Evolutionary conservation across 176 grass and related monocot genomes (phyloP), one percentile per base, ranked within the genome.

Genomic region (Bonia amplexicaulis): DNA sequence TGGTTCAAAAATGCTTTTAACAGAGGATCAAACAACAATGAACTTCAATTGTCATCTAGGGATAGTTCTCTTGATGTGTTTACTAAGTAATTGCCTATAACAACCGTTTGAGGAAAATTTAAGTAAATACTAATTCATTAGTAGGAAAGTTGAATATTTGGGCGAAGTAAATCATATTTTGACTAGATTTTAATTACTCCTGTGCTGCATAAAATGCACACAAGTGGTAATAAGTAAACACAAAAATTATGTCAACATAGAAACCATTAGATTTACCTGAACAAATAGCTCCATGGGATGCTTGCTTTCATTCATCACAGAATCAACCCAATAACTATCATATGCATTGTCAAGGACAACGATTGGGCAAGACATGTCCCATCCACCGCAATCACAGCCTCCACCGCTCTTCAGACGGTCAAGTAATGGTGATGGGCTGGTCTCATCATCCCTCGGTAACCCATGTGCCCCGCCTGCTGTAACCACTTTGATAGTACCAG

Each of bases 291-390:
- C 53, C 78, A 92, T 89, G 48, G 89, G 91, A 84, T 76, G 80
- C 63, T 94, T 90, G 76, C 83, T 69, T 85, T 94, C 88, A 20
- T 60, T 87, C 66, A 89, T 84, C 71, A 80, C 77, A 46, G 64
- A 86, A 84, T 88, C 74, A 62, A 80, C 75, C 88, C 82, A 92
- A 82, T 82, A 55, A 74, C 89, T 89, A 92, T 87, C 72, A 78
- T 84, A 82, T 42, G 42, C 31, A 88, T 94, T 96, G 45, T 87
- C 77, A 88, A 95, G 90, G 57, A 98, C 93, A 76, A 88, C 79
- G 80, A 96, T 92, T 59, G 96, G 96, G 78, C 96, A 98, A 42
- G 91, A 89, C 96, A 98, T 98, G 74, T 98, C 93, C 96, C 96
- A 98, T 73, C 96, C 96, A 1, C 96, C 96, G 68, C 96, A 98